phyloP scores from a whole-genome alignment of 75 land plant species.

The Sequoiadendron giganteum region DNA sequence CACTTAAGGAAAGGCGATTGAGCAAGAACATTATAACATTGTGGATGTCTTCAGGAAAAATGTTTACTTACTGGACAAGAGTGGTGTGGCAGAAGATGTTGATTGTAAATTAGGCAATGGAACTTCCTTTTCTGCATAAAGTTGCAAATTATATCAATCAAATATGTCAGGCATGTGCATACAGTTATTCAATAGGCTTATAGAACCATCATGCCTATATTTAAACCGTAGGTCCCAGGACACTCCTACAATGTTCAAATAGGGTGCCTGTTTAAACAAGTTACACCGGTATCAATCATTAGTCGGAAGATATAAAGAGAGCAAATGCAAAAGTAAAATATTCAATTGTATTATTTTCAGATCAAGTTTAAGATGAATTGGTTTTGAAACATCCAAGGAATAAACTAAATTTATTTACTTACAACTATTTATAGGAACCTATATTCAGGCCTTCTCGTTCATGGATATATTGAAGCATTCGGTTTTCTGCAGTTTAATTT shows the following conservation, averaged over 20 bases:
- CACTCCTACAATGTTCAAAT: background rate
- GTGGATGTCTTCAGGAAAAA: background rate
- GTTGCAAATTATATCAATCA: background rate
- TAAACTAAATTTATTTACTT: background rate
- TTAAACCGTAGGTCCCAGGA: background rate
- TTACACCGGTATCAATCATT: background rate
- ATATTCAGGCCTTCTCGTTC: conserved; percentile 5
- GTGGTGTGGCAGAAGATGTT: background rate
- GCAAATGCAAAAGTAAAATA: background rate
- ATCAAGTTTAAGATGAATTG: background rate
- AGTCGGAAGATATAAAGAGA: background rate
- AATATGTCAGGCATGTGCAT: background rate
- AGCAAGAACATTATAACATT: background rate
- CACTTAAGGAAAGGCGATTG: background rate
- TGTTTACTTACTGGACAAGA: background rate
- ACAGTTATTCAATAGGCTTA: background rate
- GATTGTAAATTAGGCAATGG: background rate
- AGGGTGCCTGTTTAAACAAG: background rate
- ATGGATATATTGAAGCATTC: conserved; percentile 18
- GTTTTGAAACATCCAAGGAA: background rate
- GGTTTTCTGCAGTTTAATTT: background rate
- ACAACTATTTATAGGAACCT: conserved; percentile 3
- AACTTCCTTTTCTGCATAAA: background rate
- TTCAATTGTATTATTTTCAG: background rate
- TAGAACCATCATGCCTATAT: conserved; percentile 5